These are phyloP conservation scores for Mycena vulgaris DNA, from an alignment of 768 basidiomycete genomes.

Conservation along the genomic window DNA sequence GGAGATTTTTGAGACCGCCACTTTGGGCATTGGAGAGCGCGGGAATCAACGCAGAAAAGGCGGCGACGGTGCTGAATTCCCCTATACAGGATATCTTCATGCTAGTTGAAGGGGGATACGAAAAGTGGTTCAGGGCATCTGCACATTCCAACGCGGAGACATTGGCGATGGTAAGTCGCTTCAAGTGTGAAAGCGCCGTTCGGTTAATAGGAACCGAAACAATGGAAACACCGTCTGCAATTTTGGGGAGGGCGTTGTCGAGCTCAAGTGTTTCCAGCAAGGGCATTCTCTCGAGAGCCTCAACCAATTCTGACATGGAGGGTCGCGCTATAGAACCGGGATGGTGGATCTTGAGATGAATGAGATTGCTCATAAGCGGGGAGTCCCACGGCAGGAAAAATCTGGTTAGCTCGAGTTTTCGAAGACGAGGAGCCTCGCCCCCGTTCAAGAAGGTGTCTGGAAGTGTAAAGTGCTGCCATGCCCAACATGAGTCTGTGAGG, in stretches of 20 bases:
- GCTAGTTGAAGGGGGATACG: slow-evolving; percentile 17
- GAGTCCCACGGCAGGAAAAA: slow-evolving; percentile 56
- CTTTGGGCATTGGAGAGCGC: slow-evolving; percentile 15
- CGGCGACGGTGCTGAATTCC: background rate
- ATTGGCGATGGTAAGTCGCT: slow-evolving; percentile 37
- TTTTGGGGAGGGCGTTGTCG: slow-evolving; percentile 50
- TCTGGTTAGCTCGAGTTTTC: slow-evolving; percentile 51
- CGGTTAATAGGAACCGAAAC: slow-evolving; percentile 27
- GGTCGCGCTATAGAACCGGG: slow-evolving; percentile 46
- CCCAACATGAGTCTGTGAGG: slow-evolving; percentile 31
- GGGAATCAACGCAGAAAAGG: slow-evolving; percentile 10
- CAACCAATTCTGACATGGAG: slow-evolving; percentile 49
- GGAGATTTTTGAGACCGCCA: slow-evolving; percentile 5
- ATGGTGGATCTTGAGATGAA: slow-evolving; percentile 53
- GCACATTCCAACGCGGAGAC: slow-evolving; percentile 44
- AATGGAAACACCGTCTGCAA: slow-evolving; percentile 33
- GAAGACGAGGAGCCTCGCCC: slow-evolving; percentile 52
- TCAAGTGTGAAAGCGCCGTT: slow-evolving; percentile 42
- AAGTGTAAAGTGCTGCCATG: slow-evolving; percentile 42
- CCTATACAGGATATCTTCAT: slow-evolving; percentile 19
- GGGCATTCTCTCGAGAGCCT: slow-evolving; percentile 53
- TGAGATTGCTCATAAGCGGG: slow-evolving; percentile 52
- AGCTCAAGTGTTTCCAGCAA: slow-evolving; percentile 52
- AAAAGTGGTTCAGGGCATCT: slow-evolving; percentile 42
- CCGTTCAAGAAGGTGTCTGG: slow-evolving; percentile 48